phyloP scores from a whole-genome alignment of 2,329 filamentous ascomycete genomes.

The Curvularia lunata region DNA sequence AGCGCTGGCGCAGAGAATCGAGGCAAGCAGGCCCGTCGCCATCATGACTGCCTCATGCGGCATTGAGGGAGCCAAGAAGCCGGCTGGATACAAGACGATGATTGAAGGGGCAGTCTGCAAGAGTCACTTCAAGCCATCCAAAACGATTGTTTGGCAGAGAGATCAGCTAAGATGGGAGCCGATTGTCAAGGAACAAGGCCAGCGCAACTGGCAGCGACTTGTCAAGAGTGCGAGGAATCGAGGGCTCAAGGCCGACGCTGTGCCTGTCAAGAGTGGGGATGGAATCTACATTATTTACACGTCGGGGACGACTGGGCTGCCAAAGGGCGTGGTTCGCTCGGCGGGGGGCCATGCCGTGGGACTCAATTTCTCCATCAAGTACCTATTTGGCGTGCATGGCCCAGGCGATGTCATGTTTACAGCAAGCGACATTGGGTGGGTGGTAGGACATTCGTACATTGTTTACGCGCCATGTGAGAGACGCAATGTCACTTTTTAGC shows the following conservation, averaged over 20 bases:
- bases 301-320: conserved; percentile 78
- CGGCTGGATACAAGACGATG: conserved; percentile 75
- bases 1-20: conserved; percentile 86
- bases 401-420: conserved; percentile 83
- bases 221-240: conserved; percentile 73
- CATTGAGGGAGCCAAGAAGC: conserved; percentile 83
- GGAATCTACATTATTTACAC: conserved; percentile 92
- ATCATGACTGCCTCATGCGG: conserved; percentile 91
- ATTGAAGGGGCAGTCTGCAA: conserved; percentile 74
- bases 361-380: conserved; percentile 79
- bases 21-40: conserved; percentile 75
- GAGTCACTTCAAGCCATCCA: conserved; percentile 72
- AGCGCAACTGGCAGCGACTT: conserved; percentile 80
- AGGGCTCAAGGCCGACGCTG: conserved; percentile 72
- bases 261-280: conserved; percentile 79
- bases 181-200: conserved; percentile 68
- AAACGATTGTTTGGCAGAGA: conserved; percentile 83
- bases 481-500: no score
- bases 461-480: conserved; percentile 86
- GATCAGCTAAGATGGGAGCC: conserved; percentile 76
- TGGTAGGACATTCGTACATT: conserved; percentile 78
- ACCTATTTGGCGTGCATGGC: conserved; percentile 81
- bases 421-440: conserved; percentile 90
- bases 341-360: conserved; percentile 88
- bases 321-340: conserved; percentile 83